phyloP scores from a whole-genome alignment of 2,329 filamentous ascomycete species.

The Albifimbria verrucaria region DNA sequence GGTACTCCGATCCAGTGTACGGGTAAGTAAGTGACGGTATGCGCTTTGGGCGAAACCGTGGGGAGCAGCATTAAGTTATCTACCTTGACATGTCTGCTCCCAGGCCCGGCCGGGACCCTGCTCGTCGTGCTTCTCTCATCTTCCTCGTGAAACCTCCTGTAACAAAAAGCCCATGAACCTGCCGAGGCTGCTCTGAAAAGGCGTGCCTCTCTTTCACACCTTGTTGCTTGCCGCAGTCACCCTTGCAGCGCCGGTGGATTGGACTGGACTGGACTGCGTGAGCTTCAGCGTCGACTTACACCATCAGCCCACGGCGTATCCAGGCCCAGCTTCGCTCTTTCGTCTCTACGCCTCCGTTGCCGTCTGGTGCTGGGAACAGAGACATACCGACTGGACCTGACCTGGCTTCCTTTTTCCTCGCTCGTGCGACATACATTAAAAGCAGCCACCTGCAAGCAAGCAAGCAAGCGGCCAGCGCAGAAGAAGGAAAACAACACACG shows the following conservation, averaged over 20 bases:
- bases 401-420: background rate
- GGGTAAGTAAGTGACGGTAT: too few relatives aligned
- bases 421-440: background rate
- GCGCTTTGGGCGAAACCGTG: background rate
- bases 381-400: too few relatives aligned
- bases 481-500: background rate
- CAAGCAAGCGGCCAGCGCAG: background rate
- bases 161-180: background rate
- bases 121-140: background rate
- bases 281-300: background rate
- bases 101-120: background rate
- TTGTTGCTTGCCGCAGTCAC: background rate
- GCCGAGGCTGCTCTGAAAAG: background rate
- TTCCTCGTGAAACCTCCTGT: background rate
- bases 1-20: too few relatives aligned
- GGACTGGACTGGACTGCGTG: too few relatives aligned
- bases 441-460: background rate
- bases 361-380: background rate
- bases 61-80: background rate
- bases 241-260: background rate
- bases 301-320: background rate
- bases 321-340: background rate
- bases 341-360: background rate
- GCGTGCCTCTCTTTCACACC: too few relatives aligned
- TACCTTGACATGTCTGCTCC: background rate